Conservation (phyloP, 129 eudicot genomes). For the Silybum marianum region DNA sequence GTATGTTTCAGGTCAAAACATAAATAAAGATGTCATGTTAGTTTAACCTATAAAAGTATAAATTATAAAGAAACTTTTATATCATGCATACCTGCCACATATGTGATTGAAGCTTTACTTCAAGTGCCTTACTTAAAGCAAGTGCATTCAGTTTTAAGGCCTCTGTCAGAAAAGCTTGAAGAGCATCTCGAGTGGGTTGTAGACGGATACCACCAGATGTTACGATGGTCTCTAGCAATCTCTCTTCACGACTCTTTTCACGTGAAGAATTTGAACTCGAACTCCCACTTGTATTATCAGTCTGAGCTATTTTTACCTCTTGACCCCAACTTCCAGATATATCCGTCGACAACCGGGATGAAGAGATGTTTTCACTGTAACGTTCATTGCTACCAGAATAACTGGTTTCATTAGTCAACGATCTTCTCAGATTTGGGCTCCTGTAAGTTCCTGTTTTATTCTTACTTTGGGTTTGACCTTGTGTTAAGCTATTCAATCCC, state of each 20-base stretch:
- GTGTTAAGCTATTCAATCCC: conserved; percentile 61
- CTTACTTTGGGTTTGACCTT: conserved; percentile 52
- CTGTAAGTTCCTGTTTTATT: conserved; percentile 71
- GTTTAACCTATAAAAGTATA: conserved; percentile 7
- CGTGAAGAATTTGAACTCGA: conserved; percentile 45
- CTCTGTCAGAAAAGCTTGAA: conserved; percentile 70
- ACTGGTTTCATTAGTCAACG: conserved; percentile 70
- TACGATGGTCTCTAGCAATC: conserved; percentile 77
- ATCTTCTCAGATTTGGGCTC: conserved; percentile 71
- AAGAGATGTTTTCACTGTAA: conserved; percentile 39
- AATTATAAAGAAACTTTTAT: neutral
- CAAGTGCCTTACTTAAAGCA: conserved; percentile 70
- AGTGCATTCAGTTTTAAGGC: conserved; percentile 76
- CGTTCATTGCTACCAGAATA: conserved; percentile 44
- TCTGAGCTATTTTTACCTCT: conserved; percentile 46
- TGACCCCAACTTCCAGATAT: conserved; percentile 61
- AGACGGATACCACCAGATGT: conserved; percentile 92
- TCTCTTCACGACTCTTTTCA: conserved; percentile 77
- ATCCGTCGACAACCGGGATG: conserved; percentile 46
- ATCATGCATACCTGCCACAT: conserved; percentile 77
- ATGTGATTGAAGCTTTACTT: conserved; percentile 76
- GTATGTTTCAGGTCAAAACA: neutral
- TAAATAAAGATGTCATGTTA: neutral
- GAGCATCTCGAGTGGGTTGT: conserved; percentile 92
- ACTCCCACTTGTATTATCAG: conserved; percentile 52